These are phyloP conservation scores for Endoconidiophora polonica DNA, from an alignment of 2,329 filamentous ascomycete species.

Conservation along the genomic window DNA sequence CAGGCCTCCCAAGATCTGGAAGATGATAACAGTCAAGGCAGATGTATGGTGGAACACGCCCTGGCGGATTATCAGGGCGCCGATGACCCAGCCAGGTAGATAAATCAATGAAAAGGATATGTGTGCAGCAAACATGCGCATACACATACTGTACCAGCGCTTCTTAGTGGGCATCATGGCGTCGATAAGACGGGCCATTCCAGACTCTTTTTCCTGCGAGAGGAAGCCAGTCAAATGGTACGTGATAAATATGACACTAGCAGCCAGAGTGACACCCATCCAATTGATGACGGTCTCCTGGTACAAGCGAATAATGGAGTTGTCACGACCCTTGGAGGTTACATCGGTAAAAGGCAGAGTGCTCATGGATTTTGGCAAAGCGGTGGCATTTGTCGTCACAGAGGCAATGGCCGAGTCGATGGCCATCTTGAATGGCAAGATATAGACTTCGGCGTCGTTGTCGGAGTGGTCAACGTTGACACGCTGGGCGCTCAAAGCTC, in stretches of 20 bases:
- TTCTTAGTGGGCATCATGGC: conserved; percentile 71
- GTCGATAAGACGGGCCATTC: conserved; percentile 78
- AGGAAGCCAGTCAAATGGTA: conserved; percentile 81
- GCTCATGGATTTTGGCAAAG: conserved; percentile 30
- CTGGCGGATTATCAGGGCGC: conserved; percentile 44
- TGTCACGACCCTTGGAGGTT: conserved; percentile 49
- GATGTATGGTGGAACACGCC: conserved; percentile 51
- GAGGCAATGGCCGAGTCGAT: conserved; percentile 57
- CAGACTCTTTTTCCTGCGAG: conserved; percentile 68
- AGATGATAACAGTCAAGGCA: conserved; percentile 50
- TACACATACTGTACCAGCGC: conserved; percentile 61
- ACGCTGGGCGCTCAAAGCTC: conserved; percentile 39
- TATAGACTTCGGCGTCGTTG: conserved; percentile 64
- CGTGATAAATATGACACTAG: conserved; percentile 62
- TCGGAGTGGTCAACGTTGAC: conserved; percentile 46
- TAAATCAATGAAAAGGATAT: conserved; percentile 68
- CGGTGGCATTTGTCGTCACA: conserved; percentile 22
- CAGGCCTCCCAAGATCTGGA: conserved; percentile 60
- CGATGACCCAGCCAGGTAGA: conserved; percentile 65
- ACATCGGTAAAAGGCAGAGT: conserved; percentile 64
- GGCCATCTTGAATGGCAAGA: conserved; percentile 62
- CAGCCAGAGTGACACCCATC: conserved; percentile 62
- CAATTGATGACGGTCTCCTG: conserved; percentile 54
- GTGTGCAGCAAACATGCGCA: conserved; percentile 64
- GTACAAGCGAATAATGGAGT: conserved; percentile 50